These are phyloP conservation scores for Prunus armeniaca DNA, from an alignment of 306 rosid species.

Conservation along the genomic window DNA sequence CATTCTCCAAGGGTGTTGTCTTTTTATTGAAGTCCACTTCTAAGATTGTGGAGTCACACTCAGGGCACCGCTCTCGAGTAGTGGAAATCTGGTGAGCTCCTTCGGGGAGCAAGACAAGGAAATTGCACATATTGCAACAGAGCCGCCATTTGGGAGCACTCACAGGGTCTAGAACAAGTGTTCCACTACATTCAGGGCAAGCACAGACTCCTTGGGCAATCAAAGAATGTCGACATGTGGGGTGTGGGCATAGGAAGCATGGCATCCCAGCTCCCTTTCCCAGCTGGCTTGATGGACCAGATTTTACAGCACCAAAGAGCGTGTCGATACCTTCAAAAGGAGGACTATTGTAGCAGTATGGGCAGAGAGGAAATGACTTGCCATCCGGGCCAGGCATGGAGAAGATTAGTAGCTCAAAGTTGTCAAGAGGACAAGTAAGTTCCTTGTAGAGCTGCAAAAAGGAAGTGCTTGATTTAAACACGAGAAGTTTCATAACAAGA, in stretches of 20 bases:
- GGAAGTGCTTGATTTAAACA: background rate
- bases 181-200: conserved; percentile 94
- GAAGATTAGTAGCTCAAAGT: conserved; percentile 83
- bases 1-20: conserved; percentile 82
- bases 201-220: conserved; percentile 87
- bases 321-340: conserved; percentile 90
- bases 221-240: conserved; percentile 81
- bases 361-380: conserved; percentile 88
- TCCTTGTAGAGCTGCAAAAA: conserved; percentile 83
- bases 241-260: conserved; percentile 90
- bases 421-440: conserved; percentile 85
- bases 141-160: conserved; percentile 94
- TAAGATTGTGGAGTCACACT: conserved; percentile 72
- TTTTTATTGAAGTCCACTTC: conserved; percentile 97
- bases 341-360: conserved; percentile 93
- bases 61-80: conserved; percentile 62
- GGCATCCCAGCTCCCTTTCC: conserved; percentile 98
- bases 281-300: conserved; percentile 49
- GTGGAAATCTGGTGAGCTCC: conserved; percentile 92
- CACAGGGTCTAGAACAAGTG: conserved; percentile 81
- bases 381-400: conserved; percentile 89
- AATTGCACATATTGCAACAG: conserved; percentile 81
- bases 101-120: conserved; percentile 83
- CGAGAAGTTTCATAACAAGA: background rate
- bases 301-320: conserved; percentile 52